phyloP scores from a whole-genome alignment of 108 stramenopile genomes.

The Cyclotella kingstonii region DNA sequence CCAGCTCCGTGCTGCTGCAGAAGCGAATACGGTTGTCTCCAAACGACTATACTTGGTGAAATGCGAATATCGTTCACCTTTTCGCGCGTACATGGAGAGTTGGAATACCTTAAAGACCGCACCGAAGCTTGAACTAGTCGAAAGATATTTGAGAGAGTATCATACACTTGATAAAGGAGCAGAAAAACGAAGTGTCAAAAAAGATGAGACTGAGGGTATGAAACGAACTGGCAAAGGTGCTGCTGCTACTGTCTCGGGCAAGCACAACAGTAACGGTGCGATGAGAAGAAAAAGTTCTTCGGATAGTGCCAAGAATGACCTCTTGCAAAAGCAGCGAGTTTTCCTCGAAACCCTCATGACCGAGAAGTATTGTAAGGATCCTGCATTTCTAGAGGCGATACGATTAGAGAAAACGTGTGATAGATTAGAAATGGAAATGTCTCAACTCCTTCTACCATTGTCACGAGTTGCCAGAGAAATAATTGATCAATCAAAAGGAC shows the following conservation, averaged over 20 bases:
- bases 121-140: constrained; percentile 69
- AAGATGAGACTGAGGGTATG: neutral
- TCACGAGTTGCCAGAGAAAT: constrained; percentile 68
- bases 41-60: constrained; percentile 88
- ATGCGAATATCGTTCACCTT: constrained; percentile 86
- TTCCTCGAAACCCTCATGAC: constrained; percentile 33
- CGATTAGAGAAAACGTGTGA: constrained; percentile 71
- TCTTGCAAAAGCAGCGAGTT: constrained; percentile 28
- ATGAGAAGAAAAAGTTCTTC: neutral
- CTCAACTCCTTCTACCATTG: constrained; percentile 64
- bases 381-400: constrained; percentile 68
- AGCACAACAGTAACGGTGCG: neutral
- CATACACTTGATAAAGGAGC: constrained; percentile 16
- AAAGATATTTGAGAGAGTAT: constrained; percentile 43
- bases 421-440: constrained; percentile 71
- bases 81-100: constrained; percentile 82
- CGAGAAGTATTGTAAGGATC: constrained; percentile 57
- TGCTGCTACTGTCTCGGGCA: no score
- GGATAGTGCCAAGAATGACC: constrained; percentile 9
- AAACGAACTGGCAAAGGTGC: no score
- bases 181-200: neutral
- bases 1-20: constrained; percentile 75
- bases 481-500: constrained; percentile 56
- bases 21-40: constrained; percentile 72
- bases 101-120: constrained; percentile 74